phyloP scores from a whole-genome alignment of 495 filamentous ascomycete species.

The Aspergillus cristatus region DNA sequence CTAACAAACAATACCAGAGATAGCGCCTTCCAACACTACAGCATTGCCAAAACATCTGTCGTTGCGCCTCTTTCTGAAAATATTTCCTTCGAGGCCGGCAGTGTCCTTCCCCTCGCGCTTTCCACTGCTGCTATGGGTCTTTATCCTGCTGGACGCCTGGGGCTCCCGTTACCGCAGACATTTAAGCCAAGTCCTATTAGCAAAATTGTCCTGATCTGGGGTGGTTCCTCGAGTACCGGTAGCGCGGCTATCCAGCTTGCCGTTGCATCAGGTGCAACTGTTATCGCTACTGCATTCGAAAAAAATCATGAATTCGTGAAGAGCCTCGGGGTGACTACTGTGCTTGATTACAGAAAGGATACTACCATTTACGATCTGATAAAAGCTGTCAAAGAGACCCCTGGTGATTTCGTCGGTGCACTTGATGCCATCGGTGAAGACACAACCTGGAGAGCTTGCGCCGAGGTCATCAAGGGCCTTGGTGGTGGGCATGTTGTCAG shows the following conservation, averaged over 20 bases:
- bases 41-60: slow-evolving; percentile 12
- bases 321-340: slow-evolving; percentile 24
- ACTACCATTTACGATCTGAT: slow-evolving; percentile 14
- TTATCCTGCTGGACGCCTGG: slow-evolving; percentile 31
- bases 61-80: slow-evolving; percentile 25
- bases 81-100: slow-evolving; percentile 31
- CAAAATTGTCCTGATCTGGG: slow-evolving; percentile 27
- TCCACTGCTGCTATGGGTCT: slow-evolving; percentile 40
- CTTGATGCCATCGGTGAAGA: slow-evolving; percentile 10
- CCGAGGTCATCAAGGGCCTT: slow-evolving; percentile 5
- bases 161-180: slow-evolving; percentile 12
- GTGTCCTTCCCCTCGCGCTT: slow-evolving; percentile 38
- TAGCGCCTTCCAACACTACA: slow-evolving; percentile 23
- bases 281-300: slow-evolving; percentile 26
- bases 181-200: slow-evolving; percentile 8
- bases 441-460: slow-evolving; percentile 4
- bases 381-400: slow-evolving; percentile 7
- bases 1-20: slow-evolving; percentile 13
- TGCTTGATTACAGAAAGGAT: slow-evolving; percentile 27
- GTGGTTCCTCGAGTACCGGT: slow-evolving; percentile 24
- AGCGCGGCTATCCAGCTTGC: slow-evolving; percentile 28
- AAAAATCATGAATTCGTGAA: slow-evolving; percentile 26
- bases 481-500: slow-evolving; percentile 7
- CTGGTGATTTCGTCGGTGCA: slow-evolving; percentile 10
- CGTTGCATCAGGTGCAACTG: slow-evolving; percentile 19